Evolutionary conservation across 352 stramenopile species (phyloP).

Genomic region (Phytophthora nicotianae): DNA sequence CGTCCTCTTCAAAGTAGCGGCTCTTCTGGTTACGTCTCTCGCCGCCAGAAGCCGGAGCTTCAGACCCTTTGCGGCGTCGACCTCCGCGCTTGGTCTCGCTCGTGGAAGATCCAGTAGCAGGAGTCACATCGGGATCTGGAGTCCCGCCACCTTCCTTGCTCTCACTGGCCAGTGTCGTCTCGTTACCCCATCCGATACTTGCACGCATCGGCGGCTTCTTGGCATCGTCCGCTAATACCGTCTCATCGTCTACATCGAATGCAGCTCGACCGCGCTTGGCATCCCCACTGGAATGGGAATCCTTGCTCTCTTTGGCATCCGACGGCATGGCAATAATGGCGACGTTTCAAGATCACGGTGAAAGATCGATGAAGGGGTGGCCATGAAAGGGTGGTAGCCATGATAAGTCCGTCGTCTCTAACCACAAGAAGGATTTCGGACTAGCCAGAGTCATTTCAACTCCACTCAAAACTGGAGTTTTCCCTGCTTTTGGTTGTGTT

Average conservation of each 20-base stretch:
- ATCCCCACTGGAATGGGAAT: slow-evolving; percentile 15
- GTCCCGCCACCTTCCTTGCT: slow-evolving; percentile 28
- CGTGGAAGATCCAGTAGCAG: slow-evolving; percentile 19
- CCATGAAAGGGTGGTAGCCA: too few species aligned
- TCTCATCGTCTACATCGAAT: slow-evolving; percentile 60
- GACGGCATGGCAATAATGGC: slow-evolving; percentile 16
- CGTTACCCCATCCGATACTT: slow-evolving; percentile 69
- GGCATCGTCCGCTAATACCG: slow-evolving; percentile 41
- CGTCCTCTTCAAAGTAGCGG: slow-evolving; percentile 77
- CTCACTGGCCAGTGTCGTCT: slow-evolving; percentile 35
- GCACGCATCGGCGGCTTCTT: slow-evolving; percentile 59
- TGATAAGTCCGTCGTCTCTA: too few species aligned
- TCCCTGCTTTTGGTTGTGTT: too few species aligned
- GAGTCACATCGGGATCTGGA: slow-evolving; percentile 13
- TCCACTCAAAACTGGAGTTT: too few species aligned
- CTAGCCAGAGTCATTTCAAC: too few species aligned
- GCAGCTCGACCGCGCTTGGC: slow-evolving; percentile 26
- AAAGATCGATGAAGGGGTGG: slow-evolving; percentile 7
- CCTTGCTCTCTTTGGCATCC: slow-evolving; percentile 38
- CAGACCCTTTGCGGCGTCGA: slow-evolving; percentile 62
- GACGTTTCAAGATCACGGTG: slow-evolving; percentile 21
- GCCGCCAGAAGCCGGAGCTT: slow-evolving; percentile 22
- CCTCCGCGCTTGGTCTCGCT: slow-evolving; percentile 59
- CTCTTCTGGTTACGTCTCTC: slow-evolving; percentile 63
- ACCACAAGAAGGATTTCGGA: too few species aligned